Percentiles rank a stretch among this genome's conserved stretches.
Evolutionary conservation across 495 filamentous ascomycete species (phyloP).

Genomic region (Parachaetomium inaequale): DNA sequence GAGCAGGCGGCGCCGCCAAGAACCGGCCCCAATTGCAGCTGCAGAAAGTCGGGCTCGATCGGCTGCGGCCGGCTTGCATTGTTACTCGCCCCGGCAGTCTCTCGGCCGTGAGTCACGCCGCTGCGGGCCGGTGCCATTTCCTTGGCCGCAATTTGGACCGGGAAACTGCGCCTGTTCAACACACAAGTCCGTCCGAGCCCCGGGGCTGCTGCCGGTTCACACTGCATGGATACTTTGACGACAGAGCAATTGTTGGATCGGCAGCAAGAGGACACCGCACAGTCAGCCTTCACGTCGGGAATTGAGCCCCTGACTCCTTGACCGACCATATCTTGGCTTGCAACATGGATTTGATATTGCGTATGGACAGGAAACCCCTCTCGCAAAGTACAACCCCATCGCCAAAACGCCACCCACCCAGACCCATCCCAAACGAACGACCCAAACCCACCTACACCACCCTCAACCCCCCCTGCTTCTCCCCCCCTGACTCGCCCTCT

Average conservation of each 20-base stretch:
- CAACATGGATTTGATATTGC: too few species aligned
- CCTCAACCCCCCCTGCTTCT: not conserved
- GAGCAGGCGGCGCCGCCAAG: too few species aligned
- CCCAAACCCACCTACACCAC: not conserved
- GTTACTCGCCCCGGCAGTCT: not conserved
- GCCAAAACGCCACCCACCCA: not conserved
- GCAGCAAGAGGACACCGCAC: too few species aligned
- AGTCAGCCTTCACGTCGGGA: too few species aligned
- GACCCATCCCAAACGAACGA: not conserved
- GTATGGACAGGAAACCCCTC: too few species aligned
- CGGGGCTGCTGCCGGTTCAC: too few species aligned
- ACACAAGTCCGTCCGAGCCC: not conserved
- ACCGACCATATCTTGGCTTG: too few species aligned
- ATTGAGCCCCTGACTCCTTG: too few species aligned
- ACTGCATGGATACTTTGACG: too few species aligned
- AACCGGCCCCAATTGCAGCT: too few species aligned
- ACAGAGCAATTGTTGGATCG: too few species aligned
- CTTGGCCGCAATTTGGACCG: not conserved
- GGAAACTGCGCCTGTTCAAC: not conserved
- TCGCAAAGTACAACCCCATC: not conserved
- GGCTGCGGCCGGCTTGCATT: not conserved
- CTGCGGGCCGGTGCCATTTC: not conserved
- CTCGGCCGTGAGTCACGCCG: constrained; percentile 18
- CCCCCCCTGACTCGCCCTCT: not conserved
- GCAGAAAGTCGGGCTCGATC: not conserved